Evolutionary conservation across 805 yeast genomes (phyloP).

Genomic region (Isabelozyma pseudorhagii): DNA sequence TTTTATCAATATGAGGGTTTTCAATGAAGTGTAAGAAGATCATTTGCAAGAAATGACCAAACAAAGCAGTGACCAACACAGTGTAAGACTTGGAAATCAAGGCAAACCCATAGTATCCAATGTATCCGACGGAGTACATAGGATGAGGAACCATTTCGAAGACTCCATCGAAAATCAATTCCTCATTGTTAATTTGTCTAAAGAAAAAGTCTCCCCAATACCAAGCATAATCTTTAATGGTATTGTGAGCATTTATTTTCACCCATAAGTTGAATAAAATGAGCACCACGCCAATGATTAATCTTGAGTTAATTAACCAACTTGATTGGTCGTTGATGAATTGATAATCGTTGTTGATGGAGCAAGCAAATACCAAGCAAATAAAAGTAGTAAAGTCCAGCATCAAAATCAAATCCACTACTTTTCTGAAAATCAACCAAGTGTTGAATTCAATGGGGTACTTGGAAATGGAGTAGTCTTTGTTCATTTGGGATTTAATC

Average conservation of each 20-base stretch:
- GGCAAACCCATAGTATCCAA: slow-evolving; percentile 84
- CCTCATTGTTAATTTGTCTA: slow-evolving; percentile 58
- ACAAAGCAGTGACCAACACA: slow-evolving; percentile 62
- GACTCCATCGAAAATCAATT: slow-evolving; percentile 81
- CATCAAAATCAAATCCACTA: slow-evolving; percentile 81
- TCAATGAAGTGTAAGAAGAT: slow-evolving; percentile 71
- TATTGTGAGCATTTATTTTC: slow-evolving; percentile 81
- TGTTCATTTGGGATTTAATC: slow-evolving; percentile 38
- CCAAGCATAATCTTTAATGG: slow-evolving; percentile 90
- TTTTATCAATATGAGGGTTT: slow-evolving; percentile 83
- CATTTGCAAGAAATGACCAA: slow-evolving; percentile 78
- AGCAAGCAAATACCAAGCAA: slow-evolving; percentile 54
- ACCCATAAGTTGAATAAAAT: slow-evolving; percentile 80
- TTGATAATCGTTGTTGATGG: slow-evolving; percentile 35
- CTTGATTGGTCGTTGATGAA: slow-evolving; percentile 38
- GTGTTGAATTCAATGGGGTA: slow-evolving; percentile 75
- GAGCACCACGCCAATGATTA: slow-evolving; percentile 56
- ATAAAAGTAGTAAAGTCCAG: slow-evolving; percentile 77
- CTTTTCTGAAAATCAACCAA: slow-evolving; percentile 76
- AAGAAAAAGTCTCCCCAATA: slow-evolving; percentile 94
- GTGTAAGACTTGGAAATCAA: slow-evolving; percentile 71
- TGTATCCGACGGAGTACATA: slow-evolving; percentile 86
- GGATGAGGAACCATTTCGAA: slow-evolving; percentile 91
- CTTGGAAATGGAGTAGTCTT: slow-evolving; percentile 20
- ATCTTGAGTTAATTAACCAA: slow-evolving; percentile 46